These are phyloP conservation scores for Boletus tylopilopsis DNA, from an alignment of 768 basidiomycete species.

Conservation along the genomic window DNA sequence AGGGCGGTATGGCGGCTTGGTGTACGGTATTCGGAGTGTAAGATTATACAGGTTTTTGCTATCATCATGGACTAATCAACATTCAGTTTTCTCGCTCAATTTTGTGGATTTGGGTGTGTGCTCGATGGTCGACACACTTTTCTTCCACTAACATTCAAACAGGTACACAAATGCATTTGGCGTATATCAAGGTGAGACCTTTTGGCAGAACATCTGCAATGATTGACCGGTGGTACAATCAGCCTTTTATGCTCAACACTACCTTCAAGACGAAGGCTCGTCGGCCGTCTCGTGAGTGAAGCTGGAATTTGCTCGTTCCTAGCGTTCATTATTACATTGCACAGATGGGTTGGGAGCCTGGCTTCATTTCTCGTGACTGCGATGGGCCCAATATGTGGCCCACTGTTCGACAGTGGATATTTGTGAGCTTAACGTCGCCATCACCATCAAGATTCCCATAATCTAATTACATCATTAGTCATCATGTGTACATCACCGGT, in stretches of 20 bases:
- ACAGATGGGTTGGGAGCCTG: constrained; percentile 28
- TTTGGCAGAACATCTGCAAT: not conserved
- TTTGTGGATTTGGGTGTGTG: constrained; percentile 26
- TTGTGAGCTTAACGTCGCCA: constrained; percentile 16
- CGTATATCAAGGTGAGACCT: constrained; percentile 25
- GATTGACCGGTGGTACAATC: not conserved
- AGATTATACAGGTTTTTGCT: not conserved
- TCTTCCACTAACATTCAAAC: not conserved
- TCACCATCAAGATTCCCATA: not conserved
- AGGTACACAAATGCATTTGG: constrained; percentile 24
- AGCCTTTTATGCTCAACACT: constrained; percentile 23
- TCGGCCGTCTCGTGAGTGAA: constrained; percentile 24
- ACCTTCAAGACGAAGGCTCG: constrained; percentile 19
- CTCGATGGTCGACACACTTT: rapidly evolving
- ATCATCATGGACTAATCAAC: not conserved
- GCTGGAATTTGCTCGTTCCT: not conserved
- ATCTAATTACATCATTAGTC: not conserved
- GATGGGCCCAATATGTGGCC: constrained; percentile 23
- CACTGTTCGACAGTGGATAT: constrained; percentile 26
- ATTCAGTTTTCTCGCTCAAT: constrained; percentile 24
- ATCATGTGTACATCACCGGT: constrained; percentile 21
- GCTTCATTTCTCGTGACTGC: constrained; percentile 13
- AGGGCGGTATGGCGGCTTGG: constrained; percentile 22
- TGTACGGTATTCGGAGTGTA: constrained; percentile 27
- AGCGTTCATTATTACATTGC: not conserved